phyloP scores from a whole-genome alignment of 371 early-diverging fungal species.

The Scutellospora calospora region DNA sequence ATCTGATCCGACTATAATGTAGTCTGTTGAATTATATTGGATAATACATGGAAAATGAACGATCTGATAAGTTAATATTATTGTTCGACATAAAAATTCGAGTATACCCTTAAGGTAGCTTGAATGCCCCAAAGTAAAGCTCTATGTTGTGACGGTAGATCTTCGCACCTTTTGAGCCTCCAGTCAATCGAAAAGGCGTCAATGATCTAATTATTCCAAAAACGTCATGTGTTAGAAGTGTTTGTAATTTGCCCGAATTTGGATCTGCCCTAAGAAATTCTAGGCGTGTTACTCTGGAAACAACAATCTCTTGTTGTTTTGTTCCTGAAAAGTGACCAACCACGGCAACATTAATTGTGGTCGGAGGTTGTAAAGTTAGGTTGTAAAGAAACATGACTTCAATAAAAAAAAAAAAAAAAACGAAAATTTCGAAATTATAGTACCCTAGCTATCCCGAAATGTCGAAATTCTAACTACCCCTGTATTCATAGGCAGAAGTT shows the following conservation, averaged over 20 bases:
- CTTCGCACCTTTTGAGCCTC: constrained; percentile 72
- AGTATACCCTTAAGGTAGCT: no score
- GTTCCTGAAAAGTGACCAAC: constrained; percentile 95
- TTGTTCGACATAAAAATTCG: neutral
- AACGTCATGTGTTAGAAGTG: constrained; percentile 77
- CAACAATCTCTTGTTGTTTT: constrained; percentile 90
- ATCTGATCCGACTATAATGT: constrained; percentile 91
- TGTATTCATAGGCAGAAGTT: no score
- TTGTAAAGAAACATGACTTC: constrained; percentile 95
- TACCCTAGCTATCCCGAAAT: no score
- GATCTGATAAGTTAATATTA: neutral
- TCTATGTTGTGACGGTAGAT: neutral
- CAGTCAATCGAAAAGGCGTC: constrained; percentile 77
- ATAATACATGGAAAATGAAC: neutral
- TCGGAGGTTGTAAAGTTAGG: constrained; percentile 85
- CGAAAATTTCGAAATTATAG: no score
- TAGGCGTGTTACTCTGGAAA: constrained; percentile 82
- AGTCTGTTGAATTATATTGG: constrained; percentile 67
- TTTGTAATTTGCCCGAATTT: constrained; percentile 82
- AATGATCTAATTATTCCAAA: constrained; percentile 91
- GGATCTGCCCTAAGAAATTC: constrained; percentile 87
- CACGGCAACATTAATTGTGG: constrained; percentile 79
- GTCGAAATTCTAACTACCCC: no score
- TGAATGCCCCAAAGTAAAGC: no score
- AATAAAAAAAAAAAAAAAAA: no score